phyloP scores from a whole-genome alignment of 1,284 basidiomycete species.

The Ustilago curta region DNA sequence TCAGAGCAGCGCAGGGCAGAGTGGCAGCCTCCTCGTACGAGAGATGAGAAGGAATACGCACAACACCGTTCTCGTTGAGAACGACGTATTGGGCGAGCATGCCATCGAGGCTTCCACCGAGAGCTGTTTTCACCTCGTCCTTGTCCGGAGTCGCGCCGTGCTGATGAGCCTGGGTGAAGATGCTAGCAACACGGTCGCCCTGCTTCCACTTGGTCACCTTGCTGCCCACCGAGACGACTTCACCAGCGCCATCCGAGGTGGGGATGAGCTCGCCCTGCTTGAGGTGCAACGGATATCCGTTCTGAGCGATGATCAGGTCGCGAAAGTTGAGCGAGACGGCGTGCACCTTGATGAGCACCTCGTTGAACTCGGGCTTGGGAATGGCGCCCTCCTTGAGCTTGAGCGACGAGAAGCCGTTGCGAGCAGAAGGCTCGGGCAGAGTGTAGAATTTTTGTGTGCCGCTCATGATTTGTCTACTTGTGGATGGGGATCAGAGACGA shows the following conservation, averaged over 20 bases:
- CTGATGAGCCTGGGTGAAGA: constrained; percentile 64
- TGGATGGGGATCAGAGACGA: neutral
- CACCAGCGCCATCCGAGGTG: constrained; percentile 76
- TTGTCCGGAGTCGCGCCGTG: constrained; percentile 66
- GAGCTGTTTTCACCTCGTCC: constrained; percentile 66
- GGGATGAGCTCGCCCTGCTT: constrained; percentile 71
- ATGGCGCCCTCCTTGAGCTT: constrained; percentile 42
- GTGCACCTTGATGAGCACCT: constrained; percentile 67
- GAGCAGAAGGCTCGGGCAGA: constrained; percentile 37
- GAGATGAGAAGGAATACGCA: constrained; percentile 71
- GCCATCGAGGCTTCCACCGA: constrained; percentile 74
- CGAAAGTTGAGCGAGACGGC: constrained; percentile 70
- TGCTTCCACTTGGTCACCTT: constrained; percentile 73
- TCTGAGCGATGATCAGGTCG: constrained; percentile 57
- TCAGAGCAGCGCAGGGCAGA: constrained; percentile 73
- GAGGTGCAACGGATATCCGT: constrained; percentile 41
- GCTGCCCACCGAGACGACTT: constrained; percentile 74
- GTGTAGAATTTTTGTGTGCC: constrained; percentile 40
- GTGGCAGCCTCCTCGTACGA: constrained; percentile 74
- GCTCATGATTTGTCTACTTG: constrained; percentile 29
- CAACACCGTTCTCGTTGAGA: constrained; percentile 35
- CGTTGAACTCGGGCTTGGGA: constrained; percentile 51
- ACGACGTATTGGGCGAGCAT: constrained; percentile 74
- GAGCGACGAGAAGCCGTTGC: constrained; percentile 40
- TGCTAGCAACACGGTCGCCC: constrained; percentile 74